Base-by-base conservation (phyloP, 768 basidiomycete genomes). In the Fomitopsis serialis region DNA sequence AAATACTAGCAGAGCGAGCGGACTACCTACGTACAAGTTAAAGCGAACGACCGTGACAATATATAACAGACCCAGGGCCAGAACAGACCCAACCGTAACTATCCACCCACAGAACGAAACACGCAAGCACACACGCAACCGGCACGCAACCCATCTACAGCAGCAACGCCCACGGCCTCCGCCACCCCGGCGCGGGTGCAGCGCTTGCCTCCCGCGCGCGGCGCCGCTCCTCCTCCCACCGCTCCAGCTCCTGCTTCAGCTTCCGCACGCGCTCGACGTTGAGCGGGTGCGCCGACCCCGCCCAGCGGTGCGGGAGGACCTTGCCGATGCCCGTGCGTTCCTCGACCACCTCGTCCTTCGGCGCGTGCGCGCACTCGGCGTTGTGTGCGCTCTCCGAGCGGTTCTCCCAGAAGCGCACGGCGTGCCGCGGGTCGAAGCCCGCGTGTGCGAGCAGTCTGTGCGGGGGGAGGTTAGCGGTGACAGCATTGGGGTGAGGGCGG, bases 381-480 rank as follows among this genome's bases (percentile, higher is more conserved):
- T 52, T 68, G 29, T 68, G 62, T 40, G 68, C 59, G 11, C 52
- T 52, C 22, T 73, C 71, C 22, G 74, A 68, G 44, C 84, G 76
- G 40, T 72, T 68, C 63, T 92, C 84, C 91, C 95, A 98, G 66
- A 97, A 96, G 13, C 71, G 73, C 42, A 94, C 77, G 7, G 96
- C 90, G 44, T 76, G 73, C 34, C 86, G 81, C 2, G 95, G 89
- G 70, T 97, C 92, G 63, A 89, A 98, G 5, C 93, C 92, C 0
- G 95, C 88, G 64, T 92, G 81, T 0, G 95, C 92, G 34, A 99
- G 81, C n/a, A 99, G 74, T 56, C 94, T 94, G 52, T 15, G 21
- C 13, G 36, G 34, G 17, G 4, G 3, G 23, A 24, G 40, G 36
- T 46, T 34, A 40, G 7, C n/a, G 47, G 23, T 25, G 21, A 6